Evolutionary conservation across 2,329 filamentous ascomycete species (phyloP).

Genomic region (Arthrinium phaeospermum): DNA sequence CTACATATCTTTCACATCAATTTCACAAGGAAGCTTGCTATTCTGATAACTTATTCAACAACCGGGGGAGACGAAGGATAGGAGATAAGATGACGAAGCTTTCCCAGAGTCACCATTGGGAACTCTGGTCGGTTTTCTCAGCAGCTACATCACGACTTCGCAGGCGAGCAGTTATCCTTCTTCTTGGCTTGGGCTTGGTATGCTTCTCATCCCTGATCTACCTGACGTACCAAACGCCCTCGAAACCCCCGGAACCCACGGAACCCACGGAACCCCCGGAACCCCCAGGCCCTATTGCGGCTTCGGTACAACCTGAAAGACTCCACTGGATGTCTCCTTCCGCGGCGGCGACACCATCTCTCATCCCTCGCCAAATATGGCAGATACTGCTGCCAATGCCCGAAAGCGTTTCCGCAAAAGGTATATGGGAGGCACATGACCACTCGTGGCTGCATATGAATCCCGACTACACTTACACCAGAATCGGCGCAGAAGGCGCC

Average conservation of each 20-base stretch:
- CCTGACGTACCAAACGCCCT: background rate
- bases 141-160: background rate
- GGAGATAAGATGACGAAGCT: background rate
- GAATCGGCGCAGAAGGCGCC: conserved; percentile 22
- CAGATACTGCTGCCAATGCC: conserved; percentile 25
- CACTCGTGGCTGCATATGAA: conserved; percentile 24
- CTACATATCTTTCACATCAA: background rate
- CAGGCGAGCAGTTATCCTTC: background rate
- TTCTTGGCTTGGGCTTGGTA: background rate
- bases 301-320: background rate
- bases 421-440: conserved; percentile 8
- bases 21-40: background rate
- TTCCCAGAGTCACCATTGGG: background rate
- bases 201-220: background rate
- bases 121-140: background rate
- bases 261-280: background rate
- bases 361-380: conserved; percentile 43
- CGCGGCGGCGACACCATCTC: conserved; percentile 15
- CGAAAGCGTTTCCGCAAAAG: conserved; percentile 5
- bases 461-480: conserved; percentile 28
- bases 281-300: background rate
- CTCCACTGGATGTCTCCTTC: conserved; percentile 5
- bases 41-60: background rate
- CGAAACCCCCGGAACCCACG: no score
- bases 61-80: background rate